phyloP scores from a whole-genome alignment of 345 rosid species.

The Eucalyptus tenuipes region DNA sequence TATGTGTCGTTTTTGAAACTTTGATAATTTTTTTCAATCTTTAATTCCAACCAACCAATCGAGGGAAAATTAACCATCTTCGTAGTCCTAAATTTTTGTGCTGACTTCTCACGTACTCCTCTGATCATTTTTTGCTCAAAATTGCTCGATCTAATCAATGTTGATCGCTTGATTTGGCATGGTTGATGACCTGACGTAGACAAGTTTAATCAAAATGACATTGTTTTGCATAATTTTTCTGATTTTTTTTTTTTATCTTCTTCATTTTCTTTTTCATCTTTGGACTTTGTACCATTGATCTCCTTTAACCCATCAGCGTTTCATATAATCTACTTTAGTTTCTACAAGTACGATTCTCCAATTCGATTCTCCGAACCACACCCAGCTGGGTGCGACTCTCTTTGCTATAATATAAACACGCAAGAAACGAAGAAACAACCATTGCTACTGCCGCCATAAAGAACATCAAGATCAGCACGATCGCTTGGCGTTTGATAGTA shows the following conservation, averaged over 20 bases:
- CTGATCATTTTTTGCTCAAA: neutral
- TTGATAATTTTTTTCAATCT: neutral
- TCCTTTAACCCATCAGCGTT: neutral
- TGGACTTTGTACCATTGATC: neutral
- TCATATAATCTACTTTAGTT: neutral
- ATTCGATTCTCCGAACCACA: neutral
- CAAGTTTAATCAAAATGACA: fast-evolving
- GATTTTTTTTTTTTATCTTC: fast-evolving
- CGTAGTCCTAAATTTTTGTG: neutral
- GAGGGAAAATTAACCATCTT: neutral
- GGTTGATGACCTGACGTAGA: fast-evolving
- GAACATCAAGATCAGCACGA: neutral
- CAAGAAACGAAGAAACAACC: neutral
- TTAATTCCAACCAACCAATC: neutral
- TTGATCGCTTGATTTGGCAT: fast-evolving
- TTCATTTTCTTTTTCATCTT: neutral
- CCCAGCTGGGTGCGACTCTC: neutral
- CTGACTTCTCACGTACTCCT: fast-evolving
- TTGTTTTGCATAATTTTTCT: fast-evolving
- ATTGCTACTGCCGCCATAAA: neutral
- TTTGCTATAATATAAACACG: neutral
- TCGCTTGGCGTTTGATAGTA: neutral
- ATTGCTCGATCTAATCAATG: neutral
- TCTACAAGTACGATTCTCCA: fast-evolving
- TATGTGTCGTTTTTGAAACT: neutral